These are phyloP conservation scores for Verticillium albo-atrum DNA, from an alignment of 2,329 filamentous ascomycete genomes.

Conservation along the genomic window DNA sequence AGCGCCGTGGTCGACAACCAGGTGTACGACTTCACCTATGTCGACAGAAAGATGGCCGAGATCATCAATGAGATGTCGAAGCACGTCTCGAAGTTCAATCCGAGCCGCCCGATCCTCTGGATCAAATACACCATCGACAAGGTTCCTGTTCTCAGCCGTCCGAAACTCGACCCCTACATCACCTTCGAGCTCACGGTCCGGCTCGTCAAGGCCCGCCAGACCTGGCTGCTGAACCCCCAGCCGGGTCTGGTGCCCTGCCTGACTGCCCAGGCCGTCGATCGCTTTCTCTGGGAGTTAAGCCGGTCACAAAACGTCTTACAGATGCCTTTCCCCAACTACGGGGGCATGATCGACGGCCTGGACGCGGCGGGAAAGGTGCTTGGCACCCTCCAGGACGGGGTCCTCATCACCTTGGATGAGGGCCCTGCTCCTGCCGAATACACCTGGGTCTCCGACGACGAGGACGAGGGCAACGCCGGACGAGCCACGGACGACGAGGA, in stretches of 20 bases:
- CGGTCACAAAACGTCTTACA: background rate
- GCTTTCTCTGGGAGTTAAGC: background rate
- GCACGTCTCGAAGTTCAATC: background rate
- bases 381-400: background rate
- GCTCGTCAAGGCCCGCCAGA: background rate
- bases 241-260: background rate
- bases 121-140: background rate
- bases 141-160: background rate
- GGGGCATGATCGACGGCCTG: background rate
- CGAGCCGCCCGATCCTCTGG: background rate
- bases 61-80: background rate
- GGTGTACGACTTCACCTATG: background rate
- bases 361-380: background rate
- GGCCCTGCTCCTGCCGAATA: background rate
- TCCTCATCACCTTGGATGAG: background rate
- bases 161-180: background rate
- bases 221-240: background rate
- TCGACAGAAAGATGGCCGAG: background rate
- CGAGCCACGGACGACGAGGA: background rate
- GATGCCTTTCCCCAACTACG: constrained; percentile 4
- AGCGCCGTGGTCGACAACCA: background rate
- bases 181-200: background rate
- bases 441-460: background rate
- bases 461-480: background rate
- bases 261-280: background rate